Evolutionary conservation across 1,284 basidiomycete species (phyloP).

Genomic region (Volvariella surrecta): DNA sequence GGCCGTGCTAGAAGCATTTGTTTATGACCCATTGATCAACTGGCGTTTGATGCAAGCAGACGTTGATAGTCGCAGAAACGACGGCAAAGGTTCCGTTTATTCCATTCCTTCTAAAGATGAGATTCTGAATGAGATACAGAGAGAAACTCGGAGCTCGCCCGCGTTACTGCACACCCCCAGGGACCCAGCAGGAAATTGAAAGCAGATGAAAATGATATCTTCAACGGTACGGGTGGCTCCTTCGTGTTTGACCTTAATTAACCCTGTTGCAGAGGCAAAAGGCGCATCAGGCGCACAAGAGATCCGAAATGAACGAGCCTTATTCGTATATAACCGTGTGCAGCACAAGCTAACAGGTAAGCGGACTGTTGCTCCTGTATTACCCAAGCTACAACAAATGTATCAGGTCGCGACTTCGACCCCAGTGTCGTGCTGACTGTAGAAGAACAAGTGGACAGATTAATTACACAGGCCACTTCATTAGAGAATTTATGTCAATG

Average conservation of each 20-base stretch:
- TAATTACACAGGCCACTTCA: conserved; percentile 87
- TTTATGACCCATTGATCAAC: conserved; percentile 85
- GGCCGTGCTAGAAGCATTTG: conserved; percentile 94
- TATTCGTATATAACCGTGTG: conserved; percentile 89
- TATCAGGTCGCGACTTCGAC: conserved; percentile 81
- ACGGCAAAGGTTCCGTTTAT: conserved; percentile 33
- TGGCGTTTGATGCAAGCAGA: conserved; percentile 81
- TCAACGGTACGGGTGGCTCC: conserved; percentile 46
- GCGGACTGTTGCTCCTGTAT: conserved; percentile 1
- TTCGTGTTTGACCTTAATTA: conserved; percentile 1
- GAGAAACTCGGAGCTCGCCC: conserved; percentile 53
- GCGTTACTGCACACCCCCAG: conserved; percentile 65
- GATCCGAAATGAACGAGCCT: conserved; percentile 82
- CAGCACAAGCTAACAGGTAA: conserved; percentile 86
- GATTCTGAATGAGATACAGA: conserved; percentile 34
- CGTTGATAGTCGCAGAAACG: conserved; percentile 49
- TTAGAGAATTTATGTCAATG: conserved; percentile 93
- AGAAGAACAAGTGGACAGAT: conserved; percentile 77
- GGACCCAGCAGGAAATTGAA: conserved; percentile 66
- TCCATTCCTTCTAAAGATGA: conserved; percentile 3
- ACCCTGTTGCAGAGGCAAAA: conserved; percentile 36
- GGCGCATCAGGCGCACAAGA: conserved; percentile 61
- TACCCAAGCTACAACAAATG: background rate
- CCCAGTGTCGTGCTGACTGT: conserved; percentile 70
- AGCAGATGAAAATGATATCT: conserved; percentile 78